Evolutionary conservation across 2,329 filamentous ascomycete species (phyloP).

Genomic region (Fusarium sp.): DNA sequence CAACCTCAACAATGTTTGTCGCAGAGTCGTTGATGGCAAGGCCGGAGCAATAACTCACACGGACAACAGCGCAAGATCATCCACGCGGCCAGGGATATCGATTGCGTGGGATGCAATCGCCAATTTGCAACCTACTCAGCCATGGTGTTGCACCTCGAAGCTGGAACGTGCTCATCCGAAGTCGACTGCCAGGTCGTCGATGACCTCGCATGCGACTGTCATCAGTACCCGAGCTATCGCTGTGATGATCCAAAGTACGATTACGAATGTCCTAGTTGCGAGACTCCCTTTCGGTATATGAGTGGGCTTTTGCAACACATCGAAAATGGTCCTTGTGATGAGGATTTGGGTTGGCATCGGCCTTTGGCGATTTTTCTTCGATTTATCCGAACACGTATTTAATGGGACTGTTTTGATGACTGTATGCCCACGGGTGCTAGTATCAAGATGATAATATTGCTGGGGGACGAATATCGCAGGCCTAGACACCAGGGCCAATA

Average conservation of each 20-base stretch:
- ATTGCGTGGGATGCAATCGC: conserved; percentile 34
- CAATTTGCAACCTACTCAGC: conserved; percentile 35
- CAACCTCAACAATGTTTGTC: conserved; percentile 19
- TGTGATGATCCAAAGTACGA: conserved; percentile 35
- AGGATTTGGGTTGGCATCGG: neutral
- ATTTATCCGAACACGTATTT: neutral
- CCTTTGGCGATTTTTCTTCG: neutral
- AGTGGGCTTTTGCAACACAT: conserved; percentile 41
- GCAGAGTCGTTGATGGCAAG: conserved; percentile 1
- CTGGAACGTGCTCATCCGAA: conserved; percentile 29
- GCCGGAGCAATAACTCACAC: neutral
- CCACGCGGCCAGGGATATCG: conserved; percentile 14
- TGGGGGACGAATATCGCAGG: too few species aligned
- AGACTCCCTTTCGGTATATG: conserved; percentile 7
- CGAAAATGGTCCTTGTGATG: conserved; percentile 37
- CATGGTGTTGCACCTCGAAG: conserved; percentile 43
- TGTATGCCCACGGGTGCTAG: too few species aligned
- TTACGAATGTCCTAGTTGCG: conserved; percentile 33
- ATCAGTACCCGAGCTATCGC: neutral
- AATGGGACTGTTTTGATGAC: too few species aligned
- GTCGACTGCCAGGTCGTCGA: conserved; percentile 8
- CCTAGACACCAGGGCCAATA: too few species aligned
- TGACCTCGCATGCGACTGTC: conserved; percentile 1
- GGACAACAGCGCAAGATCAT: conserved; percentile 32
- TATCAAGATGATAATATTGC: too few species aligned